These are phyloP conservation scores for Graphilbum ipis-grandicollis DNA, from an alignment of 2,329 filamentous ascomycete species.

Conservation along the genomic window DNA sequence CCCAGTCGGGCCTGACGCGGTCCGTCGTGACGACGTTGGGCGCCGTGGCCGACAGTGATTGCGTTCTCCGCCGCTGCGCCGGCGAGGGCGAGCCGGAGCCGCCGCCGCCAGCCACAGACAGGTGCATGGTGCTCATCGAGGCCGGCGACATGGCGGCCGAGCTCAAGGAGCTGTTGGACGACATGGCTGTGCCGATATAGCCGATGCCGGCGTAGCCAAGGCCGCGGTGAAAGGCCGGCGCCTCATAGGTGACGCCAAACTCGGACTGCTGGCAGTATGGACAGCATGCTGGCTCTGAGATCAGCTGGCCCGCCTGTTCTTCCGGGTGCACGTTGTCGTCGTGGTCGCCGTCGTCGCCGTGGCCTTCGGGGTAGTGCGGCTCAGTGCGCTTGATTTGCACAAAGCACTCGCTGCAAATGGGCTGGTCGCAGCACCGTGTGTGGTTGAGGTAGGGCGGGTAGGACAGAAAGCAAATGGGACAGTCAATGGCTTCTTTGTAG, in stretches of 20 bases:
- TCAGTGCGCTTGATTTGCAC: conserved; percentile 95
- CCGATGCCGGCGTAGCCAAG: conserved; percentile 41
- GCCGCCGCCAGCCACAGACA: conserved; percentile 14
- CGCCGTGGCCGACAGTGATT: conserved; percentile 62
- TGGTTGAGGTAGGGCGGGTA: conserved; percentile 91
- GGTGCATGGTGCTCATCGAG: conserved; percentile 13
- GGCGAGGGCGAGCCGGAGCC: conserved; percentile 6
- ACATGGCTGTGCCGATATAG: conserved; percentile 55
- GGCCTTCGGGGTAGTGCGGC: conserved; percentile 72
- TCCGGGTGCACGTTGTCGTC: conserved; percentile 22
- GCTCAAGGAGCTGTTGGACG: conserved; percentile 66
- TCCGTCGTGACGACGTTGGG: conserved; percentile 86
- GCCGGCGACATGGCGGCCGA: conserved; percentile 32
- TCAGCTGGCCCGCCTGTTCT: conserved; percentile 45
- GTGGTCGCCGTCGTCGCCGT: conserved; percentile 23
- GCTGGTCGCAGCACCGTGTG: conserved; percentile 87
- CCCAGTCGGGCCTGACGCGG: conserved; percentile 84
- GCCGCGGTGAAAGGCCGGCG: conserved; percentile 76
- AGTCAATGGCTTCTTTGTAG: conserved; percentile 82
- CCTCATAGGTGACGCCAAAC: conserved; percentile 88
- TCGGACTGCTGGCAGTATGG: conserved; percentile 92
- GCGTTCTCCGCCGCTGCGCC: conserved; percentile 24
- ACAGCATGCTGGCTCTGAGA: conserved; percentile 82
- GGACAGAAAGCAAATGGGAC: conserved; percentile 90
- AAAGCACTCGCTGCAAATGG: conserved; percentile 96